phyloP scores from a whole-genome alignment of 2,329 filamentous ascomycete species.

The Talaromyces sp. region DNA sequence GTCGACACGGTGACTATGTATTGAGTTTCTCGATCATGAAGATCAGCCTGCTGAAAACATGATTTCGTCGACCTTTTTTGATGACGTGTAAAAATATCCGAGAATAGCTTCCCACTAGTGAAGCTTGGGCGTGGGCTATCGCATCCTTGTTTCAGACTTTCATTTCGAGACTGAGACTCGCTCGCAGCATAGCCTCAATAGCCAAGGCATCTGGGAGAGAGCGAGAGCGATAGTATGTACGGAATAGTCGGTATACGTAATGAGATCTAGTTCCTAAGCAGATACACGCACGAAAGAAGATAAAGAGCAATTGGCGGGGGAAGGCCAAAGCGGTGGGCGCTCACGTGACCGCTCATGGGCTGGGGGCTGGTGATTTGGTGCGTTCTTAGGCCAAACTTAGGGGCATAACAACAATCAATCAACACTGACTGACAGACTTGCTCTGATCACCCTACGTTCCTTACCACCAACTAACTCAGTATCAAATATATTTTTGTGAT shows the following conservation, averaged over 20 bases:
- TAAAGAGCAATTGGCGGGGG: neutral
- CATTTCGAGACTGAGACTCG: neutral
- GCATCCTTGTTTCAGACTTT: neutral
- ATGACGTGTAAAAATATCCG: neutral
- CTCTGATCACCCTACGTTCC: neutral
- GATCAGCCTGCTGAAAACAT: neutral
- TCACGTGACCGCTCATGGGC: neutral
- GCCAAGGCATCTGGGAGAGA: neutral
- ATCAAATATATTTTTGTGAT: neutral
- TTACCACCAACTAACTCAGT: neutral
- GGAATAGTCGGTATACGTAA: neutral
- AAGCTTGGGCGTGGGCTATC: neutral
- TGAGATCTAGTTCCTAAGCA: too few species aligned
- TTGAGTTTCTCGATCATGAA: neutral
- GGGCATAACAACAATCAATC: constrained; percentile 4
- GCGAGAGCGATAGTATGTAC: neutral
- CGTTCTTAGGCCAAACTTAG: neutral
- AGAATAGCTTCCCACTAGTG: constrained; percentile 6
- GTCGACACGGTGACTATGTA: too few species aligned
- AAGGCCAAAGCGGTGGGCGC: neutral
- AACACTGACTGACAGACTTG: neutral
- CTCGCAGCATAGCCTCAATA: neutral
- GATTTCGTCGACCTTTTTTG: neutral
- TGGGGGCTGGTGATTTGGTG: constrained; percentile 1
- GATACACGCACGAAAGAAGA: neutral